These are phyloP conservation scores for Dactylellina leptospora DNA, from an alignment of 2,329 filamentous ascomycete genomes.

Conservation along the genomic window DNA sequence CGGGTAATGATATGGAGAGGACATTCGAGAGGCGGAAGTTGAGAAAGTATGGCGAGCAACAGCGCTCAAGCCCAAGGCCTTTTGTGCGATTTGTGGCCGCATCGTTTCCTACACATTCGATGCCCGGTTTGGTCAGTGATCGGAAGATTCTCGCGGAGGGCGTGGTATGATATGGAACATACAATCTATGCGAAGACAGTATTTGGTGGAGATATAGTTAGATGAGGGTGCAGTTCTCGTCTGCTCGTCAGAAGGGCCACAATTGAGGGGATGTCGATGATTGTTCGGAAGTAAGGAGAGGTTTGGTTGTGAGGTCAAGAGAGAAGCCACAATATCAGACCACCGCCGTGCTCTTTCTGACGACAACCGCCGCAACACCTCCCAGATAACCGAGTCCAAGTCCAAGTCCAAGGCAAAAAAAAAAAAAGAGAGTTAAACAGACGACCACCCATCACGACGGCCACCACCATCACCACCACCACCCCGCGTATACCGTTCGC, in stretches of 20 bases:
- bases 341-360: not conserved
- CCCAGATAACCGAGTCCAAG: not conserved
- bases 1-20: conserved; percentile 84
- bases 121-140: not conserved
- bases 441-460: too few relatives aligned
- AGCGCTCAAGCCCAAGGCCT: conserved; percentile 13
- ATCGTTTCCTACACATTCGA: conserved; percentile 16
- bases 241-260: not conserved
- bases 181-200: not conserved
- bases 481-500: not conserved
- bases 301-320: not conserved
- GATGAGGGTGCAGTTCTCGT: not conserved
- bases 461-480: too few relatives aligned
- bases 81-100: conserved; percentile 36
- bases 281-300: not conserved
- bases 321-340: not conserved
- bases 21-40: conserved; percentile 43
- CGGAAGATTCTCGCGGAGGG: not conserved
- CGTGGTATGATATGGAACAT: too few relatives aligned
- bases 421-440: not conserved
- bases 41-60: conserved; percentile 42
- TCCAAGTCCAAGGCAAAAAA: not conserved
- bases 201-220: not conserved
- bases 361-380: not conserved
- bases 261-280: conserved; percentile 33